Evolutionary conservation across 768 basidiomycete species (phyloP), one percentile per base, ranked within the genome.

Genomic region (Coprinopsis marcescibilis): DNA sequence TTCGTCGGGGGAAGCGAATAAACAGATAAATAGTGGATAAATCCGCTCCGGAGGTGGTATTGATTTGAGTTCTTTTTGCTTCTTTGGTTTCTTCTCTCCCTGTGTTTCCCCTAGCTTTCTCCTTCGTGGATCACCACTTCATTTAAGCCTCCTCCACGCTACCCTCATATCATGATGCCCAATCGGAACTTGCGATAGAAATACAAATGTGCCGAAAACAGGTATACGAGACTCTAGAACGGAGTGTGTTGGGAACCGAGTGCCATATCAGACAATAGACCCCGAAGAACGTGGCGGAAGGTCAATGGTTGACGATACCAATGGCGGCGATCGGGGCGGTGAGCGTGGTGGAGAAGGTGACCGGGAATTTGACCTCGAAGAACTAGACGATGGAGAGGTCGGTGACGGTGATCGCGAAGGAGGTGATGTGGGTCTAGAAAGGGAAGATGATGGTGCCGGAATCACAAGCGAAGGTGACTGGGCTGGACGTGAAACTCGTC

Each of bases 381-480:
- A n/a, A n/a, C n/a, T 32, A 8, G 30, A n/a, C n/a, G 39, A 24
- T 17, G 44, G 44, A 19, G 45, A 46, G 2, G 37, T 37, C 24
- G 29, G 45, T 41, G 46, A 41, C 13, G 46, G 46, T 30, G 46
- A 40, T 34, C 38, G 23, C 14, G 46, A 39, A 19, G 45, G 36
- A 12, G 45, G 45, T 14, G 45, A 38, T 19, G 19, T 5, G 7
- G 46, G 46, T 23, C 46, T 14, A 6, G 46, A 40, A 32, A 48
- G 21, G 2, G 46, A 48, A 14, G 39, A 41, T 29, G 46, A 26
- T 15, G 34, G 32, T 17, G 45, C 13, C 3, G 35, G 35, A 5
- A 36, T 21, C 29, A 29, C 6, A 24, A 35, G 45, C 27, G 24
- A n/a, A n/a, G n/a, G n/a, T n/a, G n/a, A n/a, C n/a, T n/a, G n/a